Conservation (phyloP, 1,284 basidiomycete species). For the Cryptococcus sp. region DNA sequence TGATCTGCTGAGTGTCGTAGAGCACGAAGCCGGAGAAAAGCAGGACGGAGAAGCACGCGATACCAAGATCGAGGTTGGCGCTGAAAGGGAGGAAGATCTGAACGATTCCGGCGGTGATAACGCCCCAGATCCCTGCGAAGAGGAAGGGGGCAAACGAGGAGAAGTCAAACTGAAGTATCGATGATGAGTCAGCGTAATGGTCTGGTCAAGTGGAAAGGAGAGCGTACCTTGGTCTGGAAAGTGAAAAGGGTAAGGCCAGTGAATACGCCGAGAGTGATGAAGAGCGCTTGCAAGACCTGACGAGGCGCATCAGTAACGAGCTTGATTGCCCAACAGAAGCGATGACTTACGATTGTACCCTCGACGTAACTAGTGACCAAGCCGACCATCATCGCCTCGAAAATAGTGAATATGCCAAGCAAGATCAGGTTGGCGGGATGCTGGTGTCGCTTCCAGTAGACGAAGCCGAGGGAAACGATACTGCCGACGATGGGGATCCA, state of each 20-base stretch:
- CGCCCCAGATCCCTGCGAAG: constrained; percentile 50
- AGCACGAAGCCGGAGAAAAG: constrained; percentile 52
- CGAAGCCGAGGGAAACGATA: constrained; percentile 45
- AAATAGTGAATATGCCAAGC: constrained; percentile 56
- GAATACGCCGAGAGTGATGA: constrained; percentile 60
- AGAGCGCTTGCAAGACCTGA: constrained; percentile 58
- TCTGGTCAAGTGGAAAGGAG: constrained; percentile 10
- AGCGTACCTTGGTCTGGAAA: constrained; percentile 52
- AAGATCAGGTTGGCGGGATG: constrained; percentile 57
- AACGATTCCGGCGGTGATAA: constrained; percentile 46
- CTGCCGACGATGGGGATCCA: constrained; percentile 49
- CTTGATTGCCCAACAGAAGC: not conserved
- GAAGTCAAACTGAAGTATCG: constrained; percentile 46
- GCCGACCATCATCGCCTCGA: constrained; percentile 56
- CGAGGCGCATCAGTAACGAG: not conserved
- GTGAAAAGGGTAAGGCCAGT: constrained; percentile 59
- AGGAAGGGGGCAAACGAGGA: constrained; percentile 48
- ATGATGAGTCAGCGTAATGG: not conserved
- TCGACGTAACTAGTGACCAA: constrained; percentile 50
- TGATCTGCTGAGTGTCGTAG: constrained; percentile 53
- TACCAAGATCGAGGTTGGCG: constrained; percentile 47
- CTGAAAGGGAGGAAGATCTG: constrained; percentile 53
- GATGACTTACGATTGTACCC: constrained; percentile 42
- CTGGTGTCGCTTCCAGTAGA: constrained; percentile 52
- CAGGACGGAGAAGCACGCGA: constrained; percentile 48